A percentile compares a stretch with the other conserved stretches of the same genome.
Conservation (phyloP, 208 protist species). For the Angomonas deanei region DNA sequence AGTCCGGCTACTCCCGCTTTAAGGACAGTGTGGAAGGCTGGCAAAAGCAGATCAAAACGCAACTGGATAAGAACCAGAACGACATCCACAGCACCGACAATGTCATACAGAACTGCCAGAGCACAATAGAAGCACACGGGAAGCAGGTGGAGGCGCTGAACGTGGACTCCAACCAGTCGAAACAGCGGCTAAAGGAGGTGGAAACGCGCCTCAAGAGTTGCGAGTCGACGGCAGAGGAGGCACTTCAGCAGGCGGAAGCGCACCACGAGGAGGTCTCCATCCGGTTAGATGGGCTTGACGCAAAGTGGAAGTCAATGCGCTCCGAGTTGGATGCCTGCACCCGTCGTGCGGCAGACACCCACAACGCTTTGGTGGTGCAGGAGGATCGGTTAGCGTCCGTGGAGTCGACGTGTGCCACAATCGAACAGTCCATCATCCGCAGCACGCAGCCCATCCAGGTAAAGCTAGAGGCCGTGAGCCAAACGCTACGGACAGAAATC, state of each 20-base stretch:
- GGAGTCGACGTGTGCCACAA: not conserved
- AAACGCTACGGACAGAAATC: not conserved
- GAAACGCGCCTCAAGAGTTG: not conserved
- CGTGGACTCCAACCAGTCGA: not conserved
- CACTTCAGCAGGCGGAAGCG: not conserved
- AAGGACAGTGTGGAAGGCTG: constrained; percentile 2
- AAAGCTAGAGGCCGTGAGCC: constrained; percentile 9
- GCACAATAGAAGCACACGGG: not conserved
- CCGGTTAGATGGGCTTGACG: constrained; percentile 12
- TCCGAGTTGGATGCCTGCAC: constrained; percentile 8
- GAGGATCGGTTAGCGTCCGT: not conserved
- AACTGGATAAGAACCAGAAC: constrained; percentile 4
- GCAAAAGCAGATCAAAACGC: constrained; percentile 12
- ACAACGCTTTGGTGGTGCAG: not conserved
- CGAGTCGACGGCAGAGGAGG: not conserved
- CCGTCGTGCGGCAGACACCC: not conserved
- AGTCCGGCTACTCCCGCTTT: constrained; percentile 12
- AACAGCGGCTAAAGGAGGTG: not conserved
- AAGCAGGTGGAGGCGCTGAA: not conserved
- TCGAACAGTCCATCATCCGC: not conserved
- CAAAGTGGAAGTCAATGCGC: not conserved
- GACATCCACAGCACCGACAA: not conserved
- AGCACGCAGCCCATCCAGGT: not conserved
- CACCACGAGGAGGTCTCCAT: not conserved
- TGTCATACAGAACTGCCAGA: not conserved